phyloP scores from a whole-genome alignment of 2,329 filamentous ascomycete species.

The Trichoderma sp. region DNA sequence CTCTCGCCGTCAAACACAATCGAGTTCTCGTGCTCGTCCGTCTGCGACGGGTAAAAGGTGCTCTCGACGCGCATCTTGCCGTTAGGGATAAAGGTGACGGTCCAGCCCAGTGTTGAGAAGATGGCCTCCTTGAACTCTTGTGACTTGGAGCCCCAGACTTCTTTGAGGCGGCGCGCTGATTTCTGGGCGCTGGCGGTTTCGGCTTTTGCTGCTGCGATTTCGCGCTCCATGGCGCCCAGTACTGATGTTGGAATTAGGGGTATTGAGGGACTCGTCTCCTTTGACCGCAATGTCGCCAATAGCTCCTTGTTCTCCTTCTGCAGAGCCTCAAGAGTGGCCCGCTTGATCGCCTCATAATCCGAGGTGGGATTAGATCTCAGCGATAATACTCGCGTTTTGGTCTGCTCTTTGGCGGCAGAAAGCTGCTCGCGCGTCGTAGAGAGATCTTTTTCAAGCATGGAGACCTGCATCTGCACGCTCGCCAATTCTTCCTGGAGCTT shows the following conservation, averaged over 20 bases:
- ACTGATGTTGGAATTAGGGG: slow-evolving; percentile 75
- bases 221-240: slow-evolving; percentile 72
- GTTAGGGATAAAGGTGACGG: slow-evolving; percentile 94
- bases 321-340: slow-evolving; percentile 73
- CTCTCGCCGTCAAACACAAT: slow-evolving; percentile 89
- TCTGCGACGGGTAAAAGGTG: slow-evolving; percentile 73
- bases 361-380: slow-evolving; percentile 91
- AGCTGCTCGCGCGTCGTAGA: slow-evolving; percentile 74
- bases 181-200: slow-evolving; percentile 77
- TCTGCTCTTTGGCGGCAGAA: slow-evolving; percentile 62
- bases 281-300: slow-evolving; percentile 66
- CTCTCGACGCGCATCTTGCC: slow-evolving; percentile 90
- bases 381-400: slow-evolving; percentile 79
- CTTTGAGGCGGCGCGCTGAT: slow-evolving; percentile 79
- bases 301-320: slow-evolving; percentile 83
- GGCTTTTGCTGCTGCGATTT: slow-evolving; percentile 70
- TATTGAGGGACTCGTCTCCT: slow-evolving; percentile 44
- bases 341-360: slow-evolving; percentile 80
- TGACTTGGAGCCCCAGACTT: slow-evolving; percentile 89
- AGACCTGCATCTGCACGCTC: slow-evolving; percentile 67
- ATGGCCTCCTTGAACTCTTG: slow-evolving; percentile 96
- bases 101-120: slow-evolving; percentile 88
- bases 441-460: slow-evolving; percentile 74
- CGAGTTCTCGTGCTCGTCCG: slow-evolving; percentile 69
- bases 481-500: slow-evolving; percentile 78